These are phyloP conservation scores for Paraleonurus japonicus DNA, from an alignment of 257 asterid genomes.

Conservation along the genomic window DNA sequence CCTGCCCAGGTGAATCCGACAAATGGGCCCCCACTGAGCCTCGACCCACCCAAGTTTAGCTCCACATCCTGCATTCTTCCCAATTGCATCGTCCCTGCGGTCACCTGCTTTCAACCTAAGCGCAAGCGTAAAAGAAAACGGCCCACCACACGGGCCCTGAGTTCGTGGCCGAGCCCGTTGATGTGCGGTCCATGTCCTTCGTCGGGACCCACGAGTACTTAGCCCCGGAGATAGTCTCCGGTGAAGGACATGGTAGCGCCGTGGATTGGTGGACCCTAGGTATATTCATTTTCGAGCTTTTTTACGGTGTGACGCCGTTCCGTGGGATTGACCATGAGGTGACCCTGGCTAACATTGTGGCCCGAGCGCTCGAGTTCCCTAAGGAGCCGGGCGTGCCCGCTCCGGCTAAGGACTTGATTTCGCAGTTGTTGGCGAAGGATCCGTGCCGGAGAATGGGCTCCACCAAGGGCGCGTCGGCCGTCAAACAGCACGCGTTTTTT, in stretches of 20 bases:
- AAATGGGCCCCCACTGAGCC: constrained; percentile 25
- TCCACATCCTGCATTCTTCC: constrained; percentile 82
- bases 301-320: constrained; percentile 66
- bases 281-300: constrained; percentile 58
- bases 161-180: constrained; percentile 67
- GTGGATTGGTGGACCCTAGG: constrained; percentile 95
- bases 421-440: constrained; percentile 58
- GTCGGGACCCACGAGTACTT: constrained; percentile 85
- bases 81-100: constrained; percentile 66
- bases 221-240: constrained; percentile 83
- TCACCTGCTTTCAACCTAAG: constrained; percentile 63
- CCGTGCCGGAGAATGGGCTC: constrained; percentile 61
- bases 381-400: constrained; percentile 34
- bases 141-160: constrained; percentile 46
- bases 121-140: constrained; percentile 61
- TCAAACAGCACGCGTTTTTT: constrained; percentile 67
- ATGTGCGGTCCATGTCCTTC: constrained; percentile 69
- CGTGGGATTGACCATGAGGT: constrained; percentile 65
- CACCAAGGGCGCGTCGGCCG: constrained; percentile 65
- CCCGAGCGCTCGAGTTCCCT: constrained; percentile 54
- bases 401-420: constrained; percentile 51
- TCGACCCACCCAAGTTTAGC: constrained; percentile 47
- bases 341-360: constrained; percentile 64
- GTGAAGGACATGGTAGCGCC: constrained; percentile 85
- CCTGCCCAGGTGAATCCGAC: constrained; percentile 60